Evolutionary conservation across 2,329 filamentous ascomycete species (phyloP).

Genomic region (Tolypocladium pustulatum): DNA sequence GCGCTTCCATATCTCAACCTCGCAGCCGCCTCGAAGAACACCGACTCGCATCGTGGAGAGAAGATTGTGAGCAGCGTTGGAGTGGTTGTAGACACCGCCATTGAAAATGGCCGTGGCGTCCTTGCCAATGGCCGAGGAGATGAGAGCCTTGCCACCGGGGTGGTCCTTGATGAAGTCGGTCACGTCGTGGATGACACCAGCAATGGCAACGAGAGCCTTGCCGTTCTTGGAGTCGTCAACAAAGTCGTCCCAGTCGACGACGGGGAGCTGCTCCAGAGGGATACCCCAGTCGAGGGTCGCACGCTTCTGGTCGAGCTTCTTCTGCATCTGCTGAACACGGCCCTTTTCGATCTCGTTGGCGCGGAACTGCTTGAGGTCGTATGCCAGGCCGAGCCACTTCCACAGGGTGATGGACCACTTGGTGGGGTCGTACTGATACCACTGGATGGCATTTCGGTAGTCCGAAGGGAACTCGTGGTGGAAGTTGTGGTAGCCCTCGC

Average conservation of each 20-base stretch:
- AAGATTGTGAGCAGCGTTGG: constrained; percentile 81
- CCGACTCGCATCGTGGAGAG: constrained; percentile 81
- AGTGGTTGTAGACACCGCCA: constrained; percentile 81
- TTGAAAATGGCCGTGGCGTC: constrained; percentile 88
- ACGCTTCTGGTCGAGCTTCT: constrained; percentile 87
- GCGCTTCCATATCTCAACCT: constrained; percentile 90
- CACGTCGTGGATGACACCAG: constrained; percentile 79
- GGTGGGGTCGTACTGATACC: constrained; percentile 86
- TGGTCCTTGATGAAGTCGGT: constrained; percentile 79
- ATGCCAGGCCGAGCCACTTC: constrained; percentile 77
- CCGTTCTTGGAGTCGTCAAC: constrained; percentile 66
- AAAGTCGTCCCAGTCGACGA: constrained; percentile 81
- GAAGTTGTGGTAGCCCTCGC: constrained; percentile 91
- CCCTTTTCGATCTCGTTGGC: constrained; percentile 90
- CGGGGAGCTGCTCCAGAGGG: constrained; percentile 74
- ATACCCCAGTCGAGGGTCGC: constrained; percentile 75
- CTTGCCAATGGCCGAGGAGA: constrained; percentile 72
- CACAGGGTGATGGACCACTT: constrained; percentile 81
- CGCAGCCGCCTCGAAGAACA: constrained; percentile 76
- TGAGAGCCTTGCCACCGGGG: constrained; percentile 83
- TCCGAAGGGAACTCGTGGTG: constrained; percentile 91
- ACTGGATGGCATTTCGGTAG: constrained; percentile 85
- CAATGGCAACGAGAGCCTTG: constrained; percentile 65
- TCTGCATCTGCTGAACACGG: constrained; percentile 77
- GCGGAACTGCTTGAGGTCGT: constrained; percentile 84